Base-by-base conservation (phyloP, 2,329 filamentous ascomycete genomes). In the Aureobasidium sp. region DNA sequence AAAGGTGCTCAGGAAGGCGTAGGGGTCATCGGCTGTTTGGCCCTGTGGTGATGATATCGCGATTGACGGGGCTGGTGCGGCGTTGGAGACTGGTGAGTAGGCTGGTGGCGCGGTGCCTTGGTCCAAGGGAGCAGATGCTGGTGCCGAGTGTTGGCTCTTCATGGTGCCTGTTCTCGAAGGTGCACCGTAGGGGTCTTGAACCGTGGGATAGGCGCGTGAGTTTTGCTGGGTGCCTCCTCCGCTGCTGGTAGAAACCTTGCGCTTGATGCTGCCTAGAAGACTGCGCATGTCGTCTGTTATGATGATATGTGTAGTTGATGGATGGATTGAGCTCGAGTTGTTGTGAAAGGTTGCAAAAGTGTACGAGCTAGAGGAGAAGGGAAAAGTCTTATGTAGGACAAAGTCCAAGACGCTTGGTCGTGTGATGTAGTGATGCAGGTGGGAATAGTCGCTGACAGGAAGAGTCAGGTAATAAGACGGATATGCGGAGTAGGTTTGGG, bases 1-100 rank as follows among this genome's bases (percentile, higher is more conserved):
- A 70, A 96, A 96, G 17, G 79, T 79, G 43, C 75, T 72, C 5
- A 97, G 84, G 70, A 95, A 95, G 2, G 84, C 81, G 70, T 89
- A 94, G 1, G 79, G 82, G 67, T 90, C 86, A 65, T 90, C 85
- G 23, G 74, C 73, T 9, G 71, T 62, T 9, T 65, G 51, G 45
- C 61, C 38, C 2, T 64, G 38, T 38, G 62, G 38, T 46, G 60
- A 45, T 19, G 66, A 60, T 31, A 63, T 43, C 49, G 68, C 64
- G 49, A 68, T 64, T 23, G 68, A 69, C 38, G 71, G 62, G 42
- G 35, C 21, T 58, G 69, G 65, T 3, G 67, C 70, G 11, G 73
- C 71, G 58, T 78, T 77, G 7, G 75, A 69, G 47, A 75, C 73
- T 51, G 78, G 73, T 15, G 74, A 70, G 49, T 79, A 78, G 40